Conservation (phyloP, 306 rosid species). For the Pterocarpus santalinus region DNA sequence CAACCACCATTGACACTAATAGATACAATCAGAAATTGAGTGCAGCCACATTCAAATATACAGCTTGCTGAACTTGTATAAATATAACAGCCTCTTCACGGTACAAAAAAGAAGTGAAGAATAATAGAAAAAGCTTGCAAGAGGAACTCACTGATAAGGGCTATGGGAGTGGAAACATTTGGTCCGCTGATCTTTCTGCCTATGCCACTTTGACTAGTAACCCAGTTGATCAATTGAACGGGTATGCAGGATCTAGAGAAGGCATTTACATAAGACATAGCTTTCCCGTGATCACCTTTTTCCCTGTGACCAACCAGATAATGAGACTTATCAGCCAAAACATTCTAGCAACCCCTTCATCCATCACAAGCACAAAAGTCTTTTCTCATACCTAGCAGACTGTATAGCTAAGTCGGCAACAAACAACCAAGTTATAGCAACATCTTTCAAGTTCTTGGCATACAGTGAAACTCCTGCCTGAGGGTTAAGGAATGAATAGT, state of each 20-base stretch:
- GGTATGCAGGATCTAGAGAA: slow-evolving; percentile 73
- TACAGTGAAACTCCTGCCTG: slow-evolving; percentile 51
- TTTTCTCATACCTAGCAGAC: slow-evolving; percentile 67
- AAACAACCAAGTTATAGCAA: slow-evolving; percentile 73
- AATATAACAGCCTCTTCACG: slow-evolving; percentile 25
- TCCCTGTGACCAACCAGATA: slow-evolving; percentile 64
- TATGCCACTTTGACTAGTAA: slow-evolving; percentile 55
- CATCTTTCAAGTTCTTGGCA: slow-evolving; percentile 60
- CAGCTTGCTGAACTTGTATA: slow-evolving; percentile 41
- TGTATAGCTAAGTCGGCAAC: slow-evolving; percentile 71
- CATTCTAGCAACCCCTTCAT: slow-evolving; percentile 33
- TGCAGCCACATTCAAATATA: slow-evolving; percentile 35
- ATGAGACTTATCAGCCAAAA: slow-evolving; percentile 47
- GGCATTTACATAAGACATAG: slow-evolving; percentile 63
- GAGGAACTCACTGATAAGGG: slow-evolving; percentile 74
- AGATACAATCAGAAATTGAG: slow-evolving; percentile 36
- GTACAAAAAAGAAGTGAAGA: slow-evolving; percentile 41
- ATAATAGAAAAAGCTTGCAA: slow-evolving; percentile 19
- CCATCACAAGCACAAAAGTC: slow-evolving; percentile 40
- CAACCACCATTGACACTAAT: slow-evolving; percentile 38
- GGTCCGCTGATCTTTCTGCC: slow-evolving; percentile 63
- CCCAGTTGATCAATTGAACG: slow-evolving; percentile 73
- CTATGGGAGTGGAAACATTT: slow-evolving; percentile 66
- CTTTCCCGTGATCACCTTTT: slow-evolving; percentile 66
- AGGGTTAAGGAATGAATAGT: slow-evolving; percentile 61